Base-by-base conservation (phyloP, 495 filamentous ascomycete genomes). In the Penicillium canariense region DNA sequence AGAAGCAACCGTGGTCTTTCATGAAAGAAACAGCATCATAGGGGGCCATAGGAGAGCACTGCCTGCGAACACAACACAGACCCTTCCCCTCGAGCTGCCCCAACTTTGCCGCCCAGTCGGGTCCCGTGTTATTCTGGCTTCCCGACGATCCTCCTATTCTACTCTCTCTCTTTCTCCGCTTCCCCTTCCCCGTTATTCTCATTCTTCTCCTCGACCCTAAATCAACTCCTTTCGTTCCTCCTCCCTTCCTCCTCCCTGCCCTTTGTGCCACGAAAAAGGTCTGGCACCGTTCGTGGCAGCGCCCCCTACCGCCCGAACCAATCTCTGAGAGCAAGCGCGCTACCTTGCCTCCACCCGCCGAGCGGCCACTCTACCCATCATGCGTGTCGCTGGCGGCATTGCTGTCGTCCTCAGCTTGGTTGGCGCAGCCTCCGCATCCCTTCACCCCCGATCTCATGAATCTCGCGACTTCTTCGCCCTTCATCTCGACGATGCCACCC, bases 381-480 rank as follows among this genome's bases (percentile, higher is more conserved):
- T 77, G 74, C 71, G 71, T 64, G 49, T 77, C 54, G 53, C 53
- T 18, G 48, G 61, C 52, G 56, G 61, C 56, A 74, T 80, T 59
- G 73, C 77, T 48, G 59, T 71, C 57, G 68, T 71, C 35, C 60
- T 73, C 32, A 65, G 60, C 57, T 60, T 73, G 49, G 69, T 58
- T 15, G 60, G 67, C 45, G 62, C 68, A 9, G 67, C 72, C 53
- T 62, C 73, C 54, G 71, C 77, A 25, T 25, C 40, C 60, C 65
- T 79, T 68, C 72, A 72, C 66, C 66, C 72, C 69, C 71, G 84
- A 23, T 76, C 89, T 59, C 86, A 86, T 69, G 82, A 87, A 10
- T 78, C 84, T 5, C 86, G 87, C 72, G 90, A 97, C 65, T 96
- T 92, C 72, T 96, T 96, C 68, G 91, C 92, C 44, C 77, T 97